Evolutionary conservation across 208 protist genomes (phyloP).

Genomic region (Trypanosomatidae sp.): DNA sequence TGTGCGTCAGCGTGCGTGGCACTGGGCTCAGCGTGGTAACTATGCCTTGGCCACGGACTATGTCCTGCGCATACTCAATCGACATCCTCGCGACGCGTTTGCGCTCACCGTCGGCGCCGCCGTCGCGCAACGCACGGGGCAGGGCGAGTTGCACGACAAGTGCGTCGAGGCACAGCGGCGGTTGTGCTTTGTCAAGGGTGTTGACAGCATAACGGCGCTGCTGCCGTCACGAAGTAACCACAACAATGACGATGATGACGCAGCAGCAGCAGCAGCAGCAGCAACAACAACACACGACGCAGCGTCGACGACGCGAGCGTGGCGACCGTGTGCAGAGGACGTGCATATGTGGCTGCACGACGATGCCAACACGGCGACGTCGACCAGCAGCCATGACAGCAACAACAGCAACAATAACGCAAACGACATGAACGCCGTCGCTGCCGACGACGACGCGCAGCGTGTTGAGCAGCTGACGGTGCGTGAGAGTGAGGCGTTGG

Average conservation of each 20-base stretch:
- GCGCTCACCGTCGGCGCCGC: slow-evolving; percentile 51
- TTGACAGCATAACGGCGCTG: slow-evolving; percentile 4
- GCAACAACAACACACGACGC: background rate
- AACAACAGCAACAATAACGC: slow-evolving; percentile 1
- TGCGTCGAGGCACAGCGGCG: slow-evolving; percentile 31
- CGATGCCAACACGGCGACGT: background rate
- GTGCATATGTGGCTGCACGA: background rate
- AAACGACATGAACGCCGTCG: background rate
- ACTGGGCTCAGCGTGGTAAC: slow-evolving; percentile 35
- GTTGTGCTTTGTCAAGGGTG: slow-evolving; percentile 21
- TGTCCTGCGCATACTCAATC: slow-evolving; percentile 62
- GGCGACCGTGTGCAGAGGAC: background rate
- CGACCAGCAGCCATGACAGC: background rate
- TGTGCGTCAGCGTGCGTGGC: slow-evolving; percentile 44
- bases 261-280: background rate
- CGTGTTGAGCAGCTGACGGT: background rate
- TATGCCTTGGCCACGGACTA: slow-evolving; percentile 76
- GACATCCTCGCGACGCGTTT: slow-evolving; percentile 30
- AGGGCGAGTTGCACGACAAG: slow-evolving; percentile 32
- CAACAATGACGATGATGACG: slow-evolving; percentile 3
- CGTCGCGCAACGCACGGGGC: slow-evolving; percentile 18
- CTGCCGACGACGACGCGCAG: background rate
- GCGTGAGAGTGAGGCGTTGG: background rate
- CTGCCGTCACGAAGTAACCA: background rate
- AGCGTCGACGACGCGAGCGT: background rate